phyloP scores from a whole-genome alignment of 73 alveolate genomes.

The Paramecium bursaria region DNA sequence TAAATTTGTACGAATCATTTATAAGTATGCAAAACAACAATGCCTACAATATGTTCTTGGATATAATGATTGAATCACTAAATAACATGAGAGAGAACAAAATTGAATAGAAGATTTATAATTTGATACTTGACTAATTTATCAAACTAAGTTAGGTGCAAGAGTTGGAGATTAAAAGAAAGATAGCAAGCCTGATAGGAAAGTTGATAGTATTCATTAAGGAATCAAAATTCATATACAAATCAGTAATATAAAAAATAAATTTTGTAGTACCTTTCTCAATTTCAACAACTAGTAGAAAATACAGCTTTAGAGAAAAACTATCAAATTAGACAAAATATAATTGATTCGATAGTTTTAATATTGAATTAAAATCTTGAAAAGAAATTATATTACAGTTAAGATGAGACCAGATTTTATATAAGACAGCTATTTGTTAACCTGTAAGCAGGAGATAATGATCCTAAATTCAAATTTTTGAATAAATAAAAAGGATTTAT shows the following conservation, averaged over 20 bases:
- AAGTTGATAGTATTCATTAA: constrained; percentile 13
- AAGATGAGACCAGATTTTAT: constrained; percentile 13
- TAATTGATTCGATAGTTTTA: neutral
- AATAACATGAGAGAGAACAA: neutral
- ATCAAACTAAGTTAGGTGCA: neutral
- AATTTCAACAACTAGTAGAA: neutral
- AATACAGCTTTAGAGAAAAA: constrained; percentile 9
- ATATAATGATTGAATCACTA: constrained; percentile 5
- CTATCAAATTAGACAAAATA: constrained; percentile 4
- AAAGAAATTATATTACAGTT: neutral
- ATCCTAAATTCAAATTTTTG: constrained; percentile 33
- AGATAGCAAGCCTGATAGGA: neutral
- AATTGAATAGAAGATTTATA: neutral
- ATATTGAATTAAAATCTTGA: constrained; percentile 11
- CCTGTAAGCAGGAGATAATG: constrained; percentile 10
- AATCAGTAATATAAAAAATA: constrained; percentile 3
- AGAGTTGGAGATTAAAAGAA: constrained; percentile 14
- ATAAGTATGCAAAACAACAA: constrained; percentile 9
- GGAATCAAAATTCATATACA: neutral
- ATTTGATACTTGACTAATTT: neutral
- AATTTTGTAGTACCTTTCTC: neutral
- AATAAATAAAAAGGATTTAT: constrained; percentile 5
- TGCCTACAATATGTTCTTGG: constrained; percentile 14
- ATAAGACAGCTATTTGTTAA: neutral
- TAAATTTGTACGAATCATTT: too few relatives aligned